Base-by-base conservation (phyloP, 257 asterid genomes). In the Nicotiana knightiana region DNA sequence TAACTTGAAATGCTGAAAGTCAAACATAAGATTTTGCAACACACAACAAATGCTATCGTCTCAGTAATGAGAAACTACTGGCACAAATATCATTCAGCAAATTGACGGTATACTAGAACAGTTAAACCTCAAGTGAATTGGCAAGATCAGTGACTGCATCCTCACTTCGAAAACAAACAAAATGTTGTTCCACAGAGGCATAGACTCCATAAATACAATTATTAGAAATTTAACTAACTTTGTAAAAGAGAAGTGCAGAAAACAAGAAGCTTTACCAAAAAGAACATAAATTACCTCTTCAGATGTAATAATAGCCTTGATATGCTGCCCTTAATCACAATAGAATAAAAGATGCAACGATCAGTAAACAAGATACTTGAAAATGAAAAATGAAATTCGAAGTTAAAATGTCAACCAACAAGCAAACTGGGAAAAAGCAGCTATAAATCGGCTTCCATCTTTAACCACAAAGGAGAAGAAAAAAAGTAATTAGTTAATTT, bases 271-370 rank as follows among this genome's bases (percentile, higher is more conserved):
- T 76, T 17, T 43, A 18, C 2, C n/a, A 33, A 54, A 77, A 35
- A 46, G 9, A 28, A 57, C 16, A 71, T 32, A 82, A 46, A 89
- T 81, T 85, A 93, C 97, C 97, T 95, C 98, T 79, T 93, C 97
- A 37, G 97, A 87, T 16, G 99, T 95, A 83, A 95, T 90, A 66
- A 95, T 95, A 68, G 98, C 99, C 94, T 93, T 95, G 93, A 95
- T 95, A 86, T 95, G 97, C 99, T 95, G 97, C 89, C 88, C 58
- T 82, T 65, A 61, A 48, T 77, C 82, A 82, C n/a, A 85, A 17
- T 5, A 59, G 33, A 55, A 21, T 83, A 76, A 82, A 55, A 58
- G 8, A 62, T 81, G 9, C 9, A 58, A 37, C 1, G 3, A 83
- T 77, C 35, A 86, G 84, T 16, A 63, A 82, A 51, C 28, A 28